phyloP scores from a whole-genome alignment of 1,284 basidiomycete species.

The Puccinia triticina region DNA sequence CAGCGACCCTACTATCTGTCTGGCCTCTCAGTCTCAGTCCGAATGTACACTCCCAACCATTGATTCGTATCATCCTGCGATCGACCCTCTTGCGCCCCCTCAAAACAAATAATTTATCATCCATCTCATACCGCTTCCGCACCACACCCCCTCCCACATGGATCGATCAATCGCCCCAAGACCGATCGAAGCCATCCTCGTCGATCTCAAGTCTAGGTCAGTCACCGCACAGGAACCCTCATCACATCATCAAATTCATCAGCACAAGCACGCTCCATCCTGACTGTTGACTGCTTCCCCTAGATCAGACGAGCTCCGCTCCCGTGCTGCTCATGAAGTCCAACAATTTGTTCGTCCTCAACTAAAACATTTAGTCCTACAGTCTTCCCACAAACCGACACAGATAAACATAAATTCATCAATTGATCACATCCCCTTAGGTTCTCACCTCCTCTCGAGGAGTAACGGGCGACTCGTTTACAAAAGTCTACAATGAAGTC shows the following conservation, averaged over 20 bases:
- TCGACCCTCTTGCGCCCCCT: background rate
- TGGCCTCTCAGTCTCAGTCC: background rate
- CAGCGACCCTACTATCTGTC: background rate
- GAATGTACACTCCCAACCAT: background rate
- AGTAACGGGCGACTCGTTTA: conserved; percentile 51
- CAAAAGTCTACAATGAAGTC: conserved; percentile 52
- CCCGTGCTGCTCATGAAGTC: conserved; percentile 49
- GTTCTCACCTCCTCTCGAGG: conserved; percentile 51
- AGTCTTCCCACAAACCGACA: background rate
- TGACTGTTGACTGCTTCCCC: background rate
- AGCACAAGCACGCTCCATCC: background rate
- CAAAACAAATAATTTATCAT: background rate
- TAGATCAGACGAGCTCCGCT: conserved; percentile 51
- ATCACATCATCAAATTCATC: background rate
- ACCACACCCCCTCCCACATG: conserved; percentile 2
- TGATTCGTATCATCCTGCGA: conserved; percentile 1
- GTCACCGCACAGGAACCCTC: background rate
- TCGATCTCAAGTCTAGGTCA: conserved; percentile 51
- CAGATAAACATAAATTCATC: background rate
- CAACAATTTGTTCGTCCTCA: conserved; percentile 48
- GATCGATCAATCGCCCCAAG: conserved; percentile 51
- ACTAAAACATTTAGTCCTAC: too few relatives aligned
- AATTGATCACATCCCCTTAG: conserved; percentile 8
- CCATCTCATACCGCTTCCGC: background rate
- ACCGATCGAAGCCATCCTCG: conserved; percentile 49